phyloP scores from a whole-genome alignment of 2,329 filamentous ascomycete species.

The Botrytis deweyae region DNA sequence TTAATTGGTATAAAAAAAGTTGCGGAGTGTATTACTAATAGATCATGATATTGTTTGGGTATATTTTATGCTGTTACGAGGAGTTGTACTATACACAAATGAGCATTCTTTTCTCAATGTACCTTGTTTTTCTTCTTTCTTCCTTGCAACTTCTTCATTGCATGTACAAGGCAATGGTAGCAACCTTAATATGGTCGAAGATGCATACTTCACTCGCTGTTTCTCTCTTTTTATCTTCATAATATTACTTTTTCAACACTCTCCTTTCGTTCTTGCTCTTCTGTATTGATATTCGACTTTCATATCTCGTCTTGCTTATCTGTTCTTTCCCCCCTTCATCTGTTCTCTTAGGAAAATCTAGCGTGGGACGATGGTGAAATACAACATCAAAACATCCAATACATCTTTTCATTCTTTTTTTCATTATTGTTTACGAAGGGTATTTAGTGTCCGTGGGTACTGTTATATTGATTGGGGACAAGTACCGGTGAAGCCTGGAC shows the following conservation, averaged over 20 bases:
- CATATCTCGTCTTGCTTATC: not conserved
- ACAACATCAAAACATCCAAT: not conserved
- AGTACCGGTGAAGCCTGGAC: not conserved
- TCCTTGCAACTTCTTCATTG: not conserved
- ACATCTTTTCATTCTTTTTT: not conserved
- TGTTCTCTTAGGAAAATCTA: not conserved
- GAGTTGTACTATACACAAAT: not conserved
- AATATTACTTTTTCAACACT: not conserved
- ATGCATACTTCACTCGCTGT: not conserved
- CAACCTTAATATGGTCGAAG: not conserved
- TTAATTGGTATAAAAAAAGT: not conserved
- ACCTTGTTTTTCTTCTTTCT: too few species aligned
- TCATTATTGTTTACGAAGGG: not conserved
- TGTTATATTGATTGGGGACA: not conserved
- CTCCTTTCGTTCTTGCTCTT: not conserved
- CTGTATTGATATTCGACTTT: not conserved
- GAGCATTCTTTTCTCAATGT: not conserved
- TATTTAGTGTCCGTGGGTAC: not conserved
- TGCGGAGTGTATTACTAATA: not conserved
- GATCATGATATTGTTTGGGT: not conserved
- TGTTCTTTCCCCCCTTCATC: not conserved
- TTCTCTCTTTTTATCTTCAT: not conserved
- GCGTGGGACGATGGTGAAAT: not conserved
- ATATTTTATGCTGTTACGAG: not conserved
- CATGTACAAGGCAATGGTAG: not conserved